Evolutionary conservation across 495 filamentous ascomycete species (phyloP), one percentile per base, ranked within the genome.

Genomic region (Aspergillus leporis): DNA sequence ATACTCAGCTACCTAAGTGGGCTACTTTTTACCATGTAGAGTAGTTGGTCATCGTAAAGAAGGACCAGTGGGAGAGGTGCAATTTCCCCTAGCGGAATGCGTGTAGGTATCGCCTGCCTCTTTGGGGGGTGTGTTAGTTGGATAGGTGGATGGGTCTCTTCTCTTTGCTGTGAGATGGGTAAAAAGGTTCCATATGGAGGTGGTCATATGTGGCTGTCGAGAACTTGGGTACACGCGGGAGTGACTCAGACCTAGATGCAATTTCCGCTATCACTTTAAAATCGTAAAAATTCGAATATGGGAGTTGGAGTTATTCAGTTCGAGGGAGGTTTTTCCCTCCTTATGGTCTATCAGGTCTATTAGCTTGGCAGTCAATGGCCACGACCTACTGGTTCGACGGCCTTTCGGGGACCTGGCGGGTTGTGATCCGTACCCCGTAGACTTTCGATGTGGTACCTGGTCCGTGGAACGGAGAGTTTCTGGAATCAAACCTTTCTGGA

Each of bases 51-150:
- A 14, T 45, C 41, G 41, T 5, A 14, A 45, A 45, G 2, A n/a
- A 14, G 41, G n/a, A 19, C 41, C 41, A 45, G 19, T 45, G 8
- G 16, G 41, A 14, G 5, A 4, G 41, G 41, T 3, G 2, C 41
- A 18, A 45, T 45, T 45, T 45, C 41, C 5, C 41, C 41, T 45
- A 45, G 41, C 19, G 41, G 41, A 45, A 45, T 45, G 16, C 34
- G 34, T 10, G 34, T 36, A 36, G 34, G 34, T 14, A 36, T 45
- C 18, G 18, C 41, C 18, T 45, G 16, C 41, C 41, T 19, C n/a
- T 45, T 45, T 45, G 41, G 41, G 41, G 5, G 19, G 47, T 48
- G 3, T 48, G 3, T 5, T 48, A 10, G 10, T 22, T 5, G 36
- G 41, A 7, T 45, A 2, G 2, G 16, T 45, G 41, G 16, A 43